phyloP scores from a whole-genome alignment of 306 rosid genomes.

The Ziziphus jujuba region DNA sequence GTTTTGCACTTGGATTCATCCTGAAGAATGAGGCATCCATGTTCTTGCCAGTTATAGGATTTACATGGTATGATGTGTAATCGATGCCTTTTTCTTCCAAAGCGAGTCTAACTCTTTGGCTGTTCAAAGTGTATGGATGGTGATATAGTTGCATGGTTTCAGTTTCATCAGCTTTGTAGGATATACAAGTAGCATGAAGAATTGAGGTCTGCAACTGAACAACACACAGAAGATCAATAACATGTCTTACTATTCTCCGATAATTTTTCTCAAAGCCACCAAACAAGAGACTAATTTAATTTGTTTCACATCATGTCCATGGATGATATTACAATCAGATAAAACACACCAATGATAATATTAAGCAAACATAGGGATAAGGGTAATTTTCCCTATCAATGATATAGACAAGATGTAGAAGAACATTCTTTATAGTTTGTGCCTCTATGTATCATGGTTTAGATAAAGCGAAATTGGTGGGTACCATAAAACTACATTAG shows the following conservation, averaged over 20 bases:
- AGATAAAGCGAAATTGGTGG: not conserved
- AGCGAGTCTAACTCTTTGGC: slow-evolving; percentile 91
- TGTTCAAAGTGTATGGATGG: slow-evolving; percentile 84
- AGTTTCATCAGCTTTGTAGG: slow-evolving; percentile 19
- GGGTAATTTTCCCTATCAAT: not conserved
- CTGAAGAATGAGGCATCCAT: slow-evolving; percentile 72
- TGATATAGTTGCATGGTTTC: slow-evolving; percentile 86
- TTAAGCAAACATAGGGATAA: not conserved
- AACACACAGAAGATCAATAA: slow-evolving; percentile 12
- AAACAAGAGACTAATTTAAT: not conserved
- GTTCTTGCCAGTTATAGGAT: slow-evolving; percentile 89
- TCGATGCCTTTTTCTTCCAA: slow-evolving; percentile 86
- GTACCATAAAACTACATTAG: too few relatives aligned
- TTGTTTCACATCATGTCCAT: too few relatives aligned
- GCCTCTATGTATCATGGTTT: not conserved
- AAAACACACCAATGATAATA: not conserved
- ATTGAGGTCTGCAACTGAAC: slow-evolving; percentile 38
- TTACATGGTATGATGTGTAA: slow-evolving; percentile 89
- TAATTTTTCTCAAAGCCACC: not conserved
- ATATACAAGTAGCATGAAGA: slow-evolving; percentile 15
- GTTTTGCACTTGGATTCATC: slow-evolving; percentile 69
- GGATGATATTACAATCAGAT: not conserved
- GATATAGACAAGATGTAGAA: not conserved
- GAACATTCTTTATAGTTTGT: not conserved
- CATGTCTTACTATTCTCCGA: not conserved